Evolutionary conservation across 345 rosid species (phyloP), one percentile per base, ranked within the genome.

Genomic region (Isatis tinctoria): DNA sequence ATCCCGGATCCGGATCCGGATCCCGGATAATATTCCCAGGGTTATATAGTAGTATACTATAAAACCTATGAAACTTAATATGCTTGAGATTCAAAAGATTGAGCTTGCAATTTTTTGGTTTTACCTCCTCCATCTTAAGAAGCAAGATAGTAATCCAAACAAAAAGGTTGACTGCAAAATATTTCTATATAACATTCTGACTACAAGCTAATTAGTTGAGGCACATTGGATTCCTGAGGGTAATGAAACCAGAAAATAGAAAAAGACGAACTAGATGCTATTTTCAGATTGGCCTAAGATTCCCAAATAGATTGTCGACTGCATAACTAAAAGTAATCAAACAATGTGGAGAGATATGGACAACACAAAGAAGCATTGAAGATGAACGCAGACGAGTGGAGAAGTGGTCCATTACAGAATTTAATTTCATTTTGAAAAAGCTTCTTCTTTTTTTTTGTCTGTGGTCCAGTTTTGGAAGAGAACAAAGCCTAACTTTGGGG

Each of bases 401-500:
- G 74, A 75, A 75, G 79, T 77, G 76, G 76, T 70, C 76, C 76
- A 53, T 76, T 57, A 12, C 72, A 64, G 67, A 63, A 77, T 64
- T 77, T 57, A 77, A 64, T 77, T 64, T 77, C 60, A 56, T 57
- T 28, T 62, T 43, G 61, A 70, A 63, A 64, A 65, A 64, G 72
- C 72, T 62, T 67, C 74, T 65, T 44, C 27, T 43, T 64, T 22
- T 30, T 53, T 66, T 71, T 17, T 63, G 71, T 64, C 12, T 64
- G 80, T 77, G 80, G 80, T 70, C 80, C 80, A 56, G 10, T 47
- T 65, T 63, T 70, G 39, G 76, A 48, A 70, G 41, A 43, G 57
- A 10, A 70, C 72, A 70, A 77, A 77, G 75, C 80, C 80, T 77
- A 76, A 70, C 61, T 76, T 76, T 65, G 72, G 51, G 66, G 60